Conservation (phyloP, 352 stramenopile genomes). For the Pelagophyceae sp. region DNA sequence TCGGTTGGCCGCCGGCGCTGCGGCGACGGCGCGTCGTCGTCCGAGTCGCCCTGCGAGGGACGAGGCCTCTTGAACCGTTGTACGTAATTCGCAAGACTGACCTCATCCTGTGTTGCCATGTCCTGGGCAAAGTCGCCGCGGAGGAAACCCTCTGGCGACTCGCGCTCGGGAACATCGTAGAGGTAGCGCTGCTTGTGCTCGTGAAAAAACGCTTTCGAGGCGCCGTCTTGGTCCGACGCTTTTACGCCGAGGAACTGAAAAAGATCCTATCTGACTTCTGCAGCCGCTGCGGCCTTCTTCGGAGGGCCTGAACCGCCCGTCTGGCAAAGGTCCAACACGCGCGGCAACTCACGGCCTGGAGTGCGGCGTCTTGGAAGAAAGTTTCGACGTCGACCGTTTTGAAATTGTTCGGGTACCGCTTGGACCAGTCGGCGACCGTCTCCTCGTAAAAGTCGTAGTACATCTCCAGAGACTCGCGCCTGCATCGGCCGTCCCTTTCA, state of each 20-base stretch:
- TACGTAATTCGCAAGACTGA: background rate
- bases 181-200: constrained; percentile 15
- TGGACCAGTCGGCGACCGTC: background rate
- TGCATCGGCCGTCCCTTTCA: background rate
- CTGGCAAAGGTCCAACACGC: too few relatives aligned
- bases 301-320: too few relatives aligned
- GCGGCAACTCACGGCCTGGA: too few relatives aligned
- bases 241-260: background rate
- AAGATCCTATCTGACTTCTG: background rate
- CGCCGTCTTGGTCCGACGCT: background rate
- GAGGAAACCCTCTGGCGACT: background rate
- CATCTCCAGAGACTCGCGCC: background rate
- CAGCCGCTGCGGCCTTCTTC: too few relatives aligned
- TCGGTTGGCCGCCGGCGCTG: background rate
- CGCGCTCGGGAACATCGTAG: background rate
- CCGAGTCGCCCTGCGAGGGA: background rate
- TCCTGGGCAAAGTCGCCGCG: background rate
- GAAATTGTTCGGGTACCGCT: background rate
- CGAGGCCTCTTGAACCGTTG: background rate
- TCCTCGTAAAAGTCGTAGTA: constrained; percentile 14
- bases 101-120: background rate
- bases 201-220: background rate
- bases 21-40: background rate
- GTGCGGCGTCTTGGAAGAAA: background rate
- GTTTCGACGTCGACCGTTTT: background rate